Evolutionary conservation across 345 rosid species (phyloP).

Genomic region (Triadica sebifera): DNA sequence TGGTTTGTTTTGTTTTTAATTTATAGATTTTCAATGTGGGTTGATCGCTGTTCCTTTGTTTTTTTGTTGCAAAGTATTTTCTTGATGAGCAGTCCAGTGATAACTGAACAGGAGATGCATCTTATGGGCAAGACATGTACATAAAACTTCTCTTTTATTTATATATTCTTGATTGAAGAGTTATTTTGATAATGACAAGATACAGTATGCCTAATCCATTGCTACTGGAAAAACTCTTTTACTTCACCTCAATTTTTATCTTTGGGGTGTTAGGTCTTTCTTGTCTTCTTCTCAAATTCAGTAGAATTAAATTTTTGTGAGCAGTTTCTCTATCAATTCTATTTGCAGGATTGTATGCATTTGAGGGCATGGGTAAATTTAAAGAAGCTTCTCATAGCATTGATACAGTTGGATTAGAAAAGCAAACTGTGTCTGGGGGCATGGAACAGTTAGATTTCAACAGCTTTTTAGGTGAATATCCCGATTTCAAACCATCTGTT

Average conservation of each 20-base stretch:
- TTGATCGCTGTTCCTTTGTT: background rate
- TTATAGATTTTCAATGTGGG: background rate
- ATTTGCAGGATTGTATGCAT: constrained; percentile 44
- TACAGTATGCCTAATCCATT: background rate
- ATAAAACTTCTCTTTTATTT: background rate
- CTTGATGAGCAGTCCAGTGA: background rate
- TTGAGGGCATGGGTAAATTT: constrained; percentile 25
- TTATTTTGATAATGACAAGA: constrained; percentile 1
- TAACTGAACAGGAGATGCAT: too few relatives aligned
- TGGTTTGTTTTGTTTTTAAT: constrained; percentile 1
- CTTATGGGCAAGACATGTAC: background rate
- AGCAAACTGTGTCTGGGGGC: constrained; percentile 30
- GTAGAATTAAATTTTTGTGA: background rate
- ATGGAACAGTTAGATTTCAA: constrained; percentile 25
- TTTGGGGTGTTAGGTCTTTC: background rate
- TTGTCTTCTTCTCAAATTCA: background rate
- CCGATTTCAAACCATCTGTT: constrained; percentile 30
- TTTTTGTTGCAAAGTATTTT: background rate
- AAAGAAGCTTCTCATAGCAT: constrained; percentile 32
- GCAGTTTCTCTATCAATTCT: constrained; percentile 4
- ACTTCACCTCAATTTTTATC: background rate
- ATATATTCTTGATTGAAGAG: background rate
- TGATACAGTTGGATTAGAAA: constrained; percentile 32
- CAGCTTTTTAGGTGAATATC: constrained; percentile 34
- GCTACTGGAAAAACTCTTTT: background rate